phyloP scores from a whole-genome alignment of 2,329 filamentous ascomycete species.

The Xylariales sp. region DNA sequence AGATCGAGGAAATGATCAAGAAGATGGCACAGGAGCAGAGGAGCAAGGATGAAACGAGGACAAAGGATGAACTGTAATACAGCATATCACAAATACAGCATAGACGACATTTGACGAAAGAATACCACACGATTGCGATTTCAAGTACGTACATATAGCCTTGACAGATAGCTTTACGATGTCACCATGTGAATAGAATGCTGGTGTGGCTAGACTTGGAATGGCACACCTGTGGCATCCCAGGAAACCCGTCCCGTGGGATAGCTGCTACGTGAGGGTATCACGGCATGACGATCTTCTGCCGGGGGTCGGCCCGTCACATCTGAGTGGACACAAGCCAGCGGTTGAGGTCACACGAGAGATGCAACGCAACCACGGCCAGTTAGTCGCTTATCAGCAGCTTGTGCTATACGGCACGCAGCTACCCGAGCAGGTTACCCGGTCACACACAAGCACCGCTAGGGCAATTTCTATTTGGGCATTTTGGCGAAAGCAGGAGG shows the following conservation, averaged over 20 bases:
- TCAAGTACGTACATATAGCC: neutral
- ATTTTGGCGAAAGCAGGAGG: slow-evolving; percentile 18
- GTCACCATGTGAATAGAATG: neutral
- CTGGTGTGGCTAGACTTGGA: neutral
- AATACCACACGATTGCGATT: slow-evolving; percentile 36
- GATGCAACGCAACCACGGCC: slow-evolving; percentile 6
- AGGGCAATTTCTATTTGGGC: slow-evolving; percentile 22
- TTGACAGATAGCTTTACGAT: neutral
- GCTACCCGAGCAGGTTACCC: slow-evolving; percentile 26
- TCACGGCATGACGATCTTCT: neutral
- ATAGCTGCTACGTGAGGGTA: slow-evolving; percentile 10
- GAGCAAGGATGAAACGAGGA: slow-evolving; percentile 43
- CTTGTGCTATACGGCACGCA: slow-evolving; percentile 24
- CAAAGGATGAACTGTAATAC: slow-evolving; percentile 48
- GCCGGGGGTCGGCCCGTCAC: slow-evolving; percentile 19
- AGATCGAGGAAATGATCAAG: slow-evolving; percentile 67
- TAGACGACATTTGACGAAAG: slow-evolving; percentile 43
- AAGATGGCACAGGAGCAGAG: slow-evolving; percentile 52
- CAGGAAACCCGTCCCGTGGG: too few species aligned
- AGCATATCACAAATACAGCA: slow-evolving; percentile 37
- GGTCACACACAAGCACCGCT: slow-evolving; percentile 14
- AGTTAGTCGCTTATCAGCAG: slow-evolving; percentile 6
- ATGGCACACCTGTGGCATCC: neutral
- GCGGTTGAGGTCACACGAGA: slow-evolving; percentile 15
- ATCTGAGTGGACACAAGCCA: slow-evolving; percentile 7